phyloP scores from a whole-genome alignment of 257 asterid genomes.

The Parsonsia alboflavescens region DNA sequence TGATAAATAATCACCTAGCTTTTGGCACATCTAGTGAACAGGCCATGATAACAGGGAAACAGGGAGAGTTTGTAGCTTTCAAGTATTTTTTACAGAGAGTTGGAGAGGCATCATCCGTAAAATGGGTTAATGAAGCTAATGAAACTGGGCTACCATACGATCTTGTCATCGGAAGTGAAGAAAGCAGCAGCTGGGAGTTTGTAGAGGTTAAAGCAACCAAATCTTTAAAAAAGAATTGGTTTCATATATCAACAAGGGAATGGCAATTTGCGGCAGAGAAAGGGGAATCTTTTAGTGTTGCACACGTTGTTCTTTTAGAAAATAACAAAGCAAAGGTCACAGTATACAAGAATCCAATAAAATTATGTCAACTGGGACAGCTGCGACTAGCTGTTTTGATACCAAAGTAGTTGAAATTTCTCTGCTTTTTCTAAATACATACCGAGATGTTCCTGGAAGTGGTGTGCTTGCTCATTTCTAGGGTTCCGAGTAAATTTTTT shows the following conservation, averaged over 20 bases:
- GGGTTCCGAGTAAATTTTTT: not conserved
- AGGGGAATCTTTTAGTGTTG: constrained; percentile 86
- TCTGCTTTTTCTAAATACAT: not conserved
- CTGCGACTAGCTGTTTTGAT: constrained; percentile 64
- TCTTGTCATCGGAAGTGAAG: constrained; percentile 48
- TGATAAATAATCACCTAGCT: constrained; percentile 25
- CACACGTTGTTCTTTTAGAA: constrained; percentile 58
- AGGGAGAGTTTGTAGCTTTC: constrained; percentile 75
- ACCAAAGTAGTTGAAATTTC: constrained; percentile 27
- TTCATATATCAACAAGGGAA: constrained; percentile 61
- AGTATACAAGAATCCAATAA: constrained; percentile 65
- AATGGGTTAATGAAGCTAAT: constrained; percentile 73
- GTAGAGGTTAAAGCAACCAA: constrained; percentile 86
- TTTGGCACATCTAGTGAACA: constrained; percentile 27
- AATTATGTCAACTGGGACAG: constrained; percentile 70
- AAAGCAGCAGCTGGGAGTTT: constrained; percentile 38
- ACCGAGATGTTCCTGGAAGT: not conserved
- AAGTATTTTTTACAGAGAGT: constrained; percentile 45
- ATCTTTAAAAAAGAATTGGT: constrained; percentile 61
- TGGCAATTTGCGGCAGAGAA: constrained; percentile 91
- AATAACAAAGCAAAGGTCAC: constrained; percentile 58
- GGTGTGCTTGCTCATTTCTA: not conserved
- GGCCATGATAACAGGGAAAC: constrained; percentile 67
- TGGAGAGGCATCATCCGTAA: constrained; percentile 39
- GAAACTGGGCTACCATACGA: constrained; percentile 93